Percentiles rank a stretch among this genome's conserved stretches.
Evolutionary conservation across 768 basidiomycete genomes (phyloP).

Genomic region (Podaxis carcinomalis): DNA sequence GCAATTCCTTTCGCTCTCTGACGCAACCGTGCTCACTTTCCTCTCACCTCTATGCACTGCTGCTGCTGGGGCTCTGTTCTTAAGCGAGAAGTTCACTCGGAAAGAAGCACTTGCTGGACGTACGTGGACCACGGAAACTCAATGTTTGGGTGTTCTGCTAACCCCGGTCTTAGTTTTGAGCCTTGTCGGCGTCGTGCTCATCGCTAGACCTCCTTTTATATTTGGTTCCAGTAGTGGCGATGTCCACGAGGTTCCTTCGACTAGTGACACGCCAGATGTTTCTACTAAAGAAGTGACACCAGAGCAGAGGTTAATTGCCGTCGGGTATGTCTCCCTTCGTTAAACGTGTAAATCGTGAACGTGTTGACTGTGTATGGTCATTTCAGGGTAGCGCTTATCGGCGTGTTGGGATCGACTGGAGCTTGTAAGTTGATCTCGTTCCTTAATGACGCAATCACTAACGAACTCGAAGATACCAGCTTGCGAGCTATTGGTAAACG

Average conservation of each 20-base stretch:
- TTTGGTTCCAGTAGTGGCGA: conserved; percentile 42
- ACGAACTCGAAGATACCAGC: conserved; percentile 23
- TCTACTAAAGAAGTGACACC: conserved; percentile 23
- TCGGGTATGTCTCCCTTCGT: conserved; percentile 37
- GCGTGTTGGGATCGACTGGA: conserved; percentile 61
- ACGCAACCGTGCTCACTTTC: conserved; percentile 76
- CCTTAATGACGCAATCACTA: not conserved
- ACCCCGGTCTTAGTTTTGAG: conserved; percentile 44
- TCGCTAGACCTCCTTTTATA: conserved; percentile 72
- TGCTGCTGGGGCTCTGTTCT: conserved; percentile 54
- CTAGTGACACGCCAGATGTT: conserved; percentile 17
- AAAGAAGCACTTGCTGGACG: conserved; percentile 50
- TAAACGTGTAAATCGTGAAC: not conserved
- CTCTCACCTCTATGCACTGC: conserved; percentile 64
- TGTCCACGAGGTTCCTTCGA: not conserved
- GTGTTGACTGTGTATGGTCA: not conserved
- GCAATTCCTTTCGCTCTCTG: conserved; percentile 72
- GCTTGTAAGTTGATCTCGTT: conserved; percentile 49
- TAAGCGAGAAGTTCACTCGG: conserved; percentile 54
- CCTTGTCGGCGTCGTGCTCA: conserved; percentile 73
- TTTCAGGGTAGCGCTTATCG: conserved; percentile 53
- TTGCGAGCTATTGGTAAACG: conserved; percentile 63
- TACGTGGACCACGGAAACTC: conserved; percentile 19
- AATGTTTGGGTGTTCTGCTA: not conserved
- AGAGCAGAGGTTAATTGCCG: conserved; percentile 49